A percentile compares a stretch with the other conserved stretches of the same genome.
Evolutionary conservation across 2,329 filamentous ascomycete genomes (phyloP).

Genomic region (Trichoderma gracile): DNA sequence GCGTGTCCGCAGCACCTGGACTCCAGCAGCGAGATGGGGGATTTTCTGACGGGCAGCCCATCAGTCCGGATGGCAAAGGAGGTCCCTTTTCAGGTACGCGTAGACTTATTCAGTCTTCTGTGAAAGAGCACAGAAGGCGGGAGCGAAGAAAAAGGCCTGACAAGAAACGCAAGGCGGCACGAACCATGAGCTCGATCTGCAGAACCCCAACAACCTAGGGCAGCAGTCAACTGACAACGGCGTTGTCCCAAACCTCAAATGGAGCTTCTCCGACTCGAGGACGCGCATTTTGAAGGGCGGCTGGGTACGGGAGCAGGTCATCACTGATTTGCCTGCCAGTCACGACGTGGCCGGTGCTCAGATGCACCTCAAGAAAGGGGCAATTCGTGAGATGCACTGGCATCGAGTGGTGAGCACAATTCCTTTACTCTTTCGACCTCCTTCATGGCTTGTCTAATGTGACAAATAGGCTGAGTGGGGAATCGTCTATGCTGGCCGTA

Average conservation of each 20-base stretch:
- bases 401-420: slow-evolving; percentile 57
- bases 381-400: slow-evolving; percentile 67
- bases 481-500: slow-evolving; percentile 58
- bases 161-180: slow-evolving; percentile 57
- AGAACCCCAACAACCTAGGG: slow-evolving; percentile 65
- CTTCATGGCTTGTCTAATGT: neutral
- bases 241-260: slow-evolving; percentile 65
- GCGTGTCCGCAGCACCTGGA: slow-evolving; percentile 30
- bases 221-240: slow-evolving; percentile 63
- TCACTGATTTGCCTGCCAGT: slow-evolving; percentile 65
- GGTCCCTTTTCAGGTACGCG: slow-evolving; percentile 56
- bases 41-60: slow-evolving; percentile 57
- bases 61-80: slow-evolving; percentile 59
- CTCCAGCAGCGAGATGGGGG: slow-evolving; percentile 30
- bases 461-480: slow-evolving; percentile 64
- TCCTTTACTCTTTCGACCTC: slow-evolving; percentile 23
- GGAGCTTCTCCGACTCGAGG: slow-evolving; percentile 69
- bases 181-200: slow-evolving; percentile 59
- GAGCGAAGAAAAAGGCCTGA: neutral
- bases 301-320: slow-evolving; percentile 66
- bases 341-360: slow-evolving; percentile 68
- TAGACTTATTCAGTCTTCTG: neutral
- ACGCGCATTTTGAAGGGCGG: slow-evolving; percentile 63
- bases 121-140: no score
- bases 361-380: slow-evolving; percentile 66